phyloP scores from a whole-genome alignment of 257 asterid genomes.

The Catharanthus roseus region DNA sequence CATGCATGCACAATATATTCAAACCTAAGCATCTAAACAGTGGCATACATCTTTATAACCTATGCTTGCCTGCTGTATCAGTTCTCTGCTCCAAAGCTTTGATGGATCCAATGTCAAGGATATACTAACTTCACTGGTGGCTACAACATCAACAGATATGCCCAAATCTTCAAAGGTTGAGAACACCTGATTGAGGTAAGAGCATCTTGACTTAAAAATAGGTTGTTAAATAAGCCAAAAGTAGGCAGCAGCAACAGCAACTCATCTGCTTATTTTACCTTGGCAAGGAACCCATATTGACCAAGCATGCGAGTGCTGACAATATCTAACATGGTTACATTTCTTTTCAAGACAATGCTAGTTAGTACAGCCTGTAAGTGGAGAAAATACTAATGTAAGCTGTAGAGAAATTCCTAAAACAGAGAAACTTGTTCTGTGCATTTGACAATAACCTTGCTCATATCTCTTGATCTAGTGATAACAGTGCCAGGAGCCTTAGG shows the following conservation, averaged over 20 bases:
- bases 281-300: constrained; percentile 87
- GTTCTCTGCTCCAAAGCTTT: constrained; percentile 93
- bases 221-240: constrained; percentile 6
- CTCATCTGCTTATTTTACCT: constrained; percentile 37
- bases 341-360: constrained; percentile 83
- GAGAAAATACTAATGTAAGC: constrained; percentile 11
- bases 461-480: constrained; percentile 70
- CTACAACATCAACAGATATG: constrained; percentile 95
- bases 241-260: neutral
- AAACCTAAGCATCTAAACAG: constrained; percentile 4
- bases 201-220: constrained; percentile 14
- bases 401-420: constrained; percentile 6
- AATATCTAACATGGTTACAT: constrained; percentile 89
- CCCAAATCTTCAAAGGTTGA: constrained; percentile 83
- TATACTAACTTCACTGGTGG: constrained; percentile 92
- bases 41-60: constrained; percentile 21
- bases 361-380: constrained; percentile 77
- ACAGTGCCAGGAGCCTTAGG: constrained; percentile 92
- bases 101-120: constrained; percentile 91
- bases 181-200: constrained; percentile 51
- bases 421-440: constrained; percentile 3
- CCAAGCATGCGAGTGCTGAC: constrained; percentile 95
- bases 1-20: neutral
- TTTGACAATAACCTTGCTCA: constrained; percentile 54
- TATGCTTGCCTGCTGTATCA: constrained; percentile 88